Evolutionary conservation across 129 eudicot species (phyloP), one percentile per base, ranked within the genome.

Genomic region (Chrysanthemum seticuspe): DNA sequence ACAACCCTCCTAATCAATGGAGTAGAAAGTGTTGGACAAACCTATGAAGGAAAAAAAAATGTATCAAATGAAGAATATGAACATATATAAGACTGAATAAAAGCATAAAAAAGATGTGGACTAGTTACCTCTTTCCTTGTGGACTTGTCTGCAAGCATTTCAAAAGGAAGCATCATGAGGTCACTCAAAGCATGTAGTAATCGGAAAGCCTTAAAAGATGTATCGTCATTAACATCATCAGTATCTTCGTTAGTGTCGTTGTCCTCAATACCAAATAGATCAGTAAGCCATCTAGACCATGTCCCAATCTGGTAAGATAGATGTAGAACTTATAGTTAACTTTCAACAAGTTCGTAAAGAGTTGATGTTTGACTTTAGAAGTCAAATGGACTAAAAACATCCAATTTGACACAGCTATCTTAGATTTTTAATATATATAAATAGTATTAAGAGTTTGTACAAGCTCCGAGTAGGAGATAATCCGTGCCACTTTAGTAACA

Each of bases 101-200:
- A 53, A 74, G 0, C 31, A 11, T 23, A 14, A 34, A n/a, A n/a
- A 19, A 10, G 11, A 67, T 36, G 29, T 13, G 13, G 3, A 1
- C 1, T n/a, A 40, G 52, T 53, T 58, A 90, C 99, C 90, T 94
- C 99, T 75, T 84, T 90, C 67, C 99, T 86, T 36, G 84, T 90
- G 75, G 96, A 65, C 54, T 62, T 61, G 69, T 94, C 97, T 31
- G 83, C 88, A 68, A 94, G 96, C 97, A 94, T 88, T 84, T 83
- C 98, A 68, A 80, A 78, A 49, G 99, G 99, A 71, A 94, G 96
- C 99, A 94, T 94, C 99, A 94, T 94, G 62, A 94, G 88, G 70
- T 94, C 97, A 73, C 99, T 91, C 86, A 94, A 73, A 10, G 96
- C 93, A 79, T 88, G 91, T 47, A 94, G 94, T 68, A 90, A 89